phyloP scores from a whole-genome alignment of 768 basidiomycete genomes.

The Lentinula edodes region DNA sequence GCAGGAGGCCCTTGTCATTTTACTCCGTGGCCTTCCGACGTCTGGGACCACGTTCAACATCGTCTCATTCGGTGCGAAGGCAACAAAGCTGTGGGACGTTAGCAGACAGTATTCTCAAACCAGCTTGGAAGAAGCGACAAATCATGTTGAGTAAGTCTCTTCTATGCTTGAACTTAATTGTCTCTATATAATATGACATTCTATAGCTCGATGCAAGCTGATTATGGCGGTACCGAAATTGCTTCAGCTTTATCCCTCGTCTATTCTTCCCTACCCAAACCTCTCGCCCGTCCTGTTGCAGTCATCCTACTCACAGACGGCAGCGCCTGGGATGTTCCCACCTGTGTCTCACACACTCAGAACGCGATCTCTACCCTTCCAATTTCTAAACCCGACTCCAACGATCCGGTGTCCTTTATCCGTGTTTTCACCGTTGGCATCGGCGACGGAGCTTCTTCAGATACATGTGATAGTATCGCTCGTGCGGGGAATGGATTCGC shows the following conservation, averaged over 20 bases:
- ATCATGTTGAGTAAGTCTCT: not conserved
- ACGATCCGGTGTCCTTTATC: not conserved
- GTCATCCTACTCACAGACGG: slow-evolving; percentile 61
- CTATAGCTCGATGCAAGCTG: too few relatives aligned
- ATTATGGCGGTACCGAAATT: too few relatives aligned
- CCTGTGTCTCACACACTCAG: not conserved
- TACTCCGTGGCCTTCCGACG: slow-evolving; percentile 45
- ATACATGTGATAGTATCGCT: slow-evolving; percentile 12
- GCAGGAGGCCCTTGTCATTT: slow-evolving; percentile 36
- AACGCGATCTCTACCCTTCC: not conserved
- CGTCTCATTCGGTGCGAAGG: slow-evolving; percentile 38
- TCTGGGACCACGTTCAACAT: slow-evolving; percentile 46
- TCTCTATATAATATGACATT: too few relatives aligned
- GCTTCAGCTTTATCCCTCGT: too few relatives aligned
- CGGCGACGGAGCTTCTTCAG: slow-evolving; percentile 10
- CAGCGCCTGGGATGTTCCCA: slow-evolving; percentile 14
- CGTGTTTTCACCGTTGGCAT: slow-evolving; percentile 12
- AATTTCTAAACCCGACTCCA: not conserved
- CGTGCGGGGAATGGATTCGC: slow-evolving; percentile 7
- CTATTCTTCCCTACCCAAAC: too few relatives aligned
- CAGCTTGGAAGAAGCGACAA: slow-evolving; percentile 16
- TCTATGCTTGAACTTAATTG: too few relatives aligned
- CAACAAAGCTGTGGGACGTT: slow-evolving; percentile 26
- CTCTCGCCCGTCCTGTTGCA: slow-evolving; percentile 24
- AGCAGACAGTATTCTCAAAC: slow-evolving; percentile 28